These are phyloP conservation scores for Cladosporium oxysporum DNA, from an alignment of 2,329 filamentous ascomycete genomes.

Conservation along the genomic window DNA sequence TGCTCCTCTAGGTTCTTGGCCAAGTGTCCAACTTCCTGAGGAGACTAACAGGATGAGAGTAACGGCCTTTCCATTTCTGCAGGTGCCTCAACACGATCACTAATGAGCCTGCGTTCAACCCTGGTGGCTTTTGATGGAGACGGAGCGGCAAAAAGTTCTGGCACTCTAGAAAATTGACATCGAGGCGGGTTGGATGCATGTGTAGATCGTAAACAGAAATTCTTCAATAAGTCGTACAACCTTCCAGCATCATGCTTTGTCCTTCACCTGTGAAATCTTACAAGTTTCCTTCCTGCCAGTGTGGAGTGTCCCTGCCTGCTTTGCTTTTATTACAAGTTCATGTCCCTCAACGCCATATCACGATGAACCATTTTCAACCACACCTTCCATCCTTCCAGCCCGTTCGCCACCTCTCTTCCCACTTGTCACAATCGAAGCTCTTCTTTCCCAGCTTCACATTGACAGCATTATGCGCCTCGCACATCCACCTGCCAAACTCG, in stretches of 20 bases:
- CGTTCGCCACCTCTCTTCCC: constrained; percentile 93
- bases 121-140: not conserved
- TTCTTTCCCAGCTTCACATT: constrained; percentile 89
- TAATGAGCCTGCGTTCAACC: not conserved
- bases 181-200: not conserved
- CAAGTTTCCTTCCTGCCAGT: not conserved
- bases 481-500: constrained; percentile 81
- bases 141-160: not conserved
- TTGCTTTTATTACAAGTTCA: not conserved
- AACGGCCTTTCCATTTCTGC: not conserved
- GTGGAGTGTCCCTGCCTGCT: not conserved
- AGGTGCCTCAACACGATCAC: not conserved
- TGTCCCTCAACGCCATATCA: constrained; percentile 14
- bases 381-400: constrained; percentile 76
- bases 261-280: not conserved
- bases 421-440: constrained; percentile 82
- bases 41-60: not conserved
- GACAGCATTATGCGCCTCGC: constrained; percentile 83
- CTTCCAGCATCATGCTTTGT: not conserved
- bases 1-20: not conserved
- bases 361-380: constrained; percentile 46
- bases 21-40: not conserved
- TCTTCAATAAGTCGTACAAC: constrained; percentile 2
- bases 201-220: not conserved
- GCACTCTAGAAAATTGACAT: not conserved